These are phyloP conservation scores for Monilinia fructicola DNA, from an alignment of 2,329 filamentous ascomycete species.

Conservation along the genomic window DNA sequence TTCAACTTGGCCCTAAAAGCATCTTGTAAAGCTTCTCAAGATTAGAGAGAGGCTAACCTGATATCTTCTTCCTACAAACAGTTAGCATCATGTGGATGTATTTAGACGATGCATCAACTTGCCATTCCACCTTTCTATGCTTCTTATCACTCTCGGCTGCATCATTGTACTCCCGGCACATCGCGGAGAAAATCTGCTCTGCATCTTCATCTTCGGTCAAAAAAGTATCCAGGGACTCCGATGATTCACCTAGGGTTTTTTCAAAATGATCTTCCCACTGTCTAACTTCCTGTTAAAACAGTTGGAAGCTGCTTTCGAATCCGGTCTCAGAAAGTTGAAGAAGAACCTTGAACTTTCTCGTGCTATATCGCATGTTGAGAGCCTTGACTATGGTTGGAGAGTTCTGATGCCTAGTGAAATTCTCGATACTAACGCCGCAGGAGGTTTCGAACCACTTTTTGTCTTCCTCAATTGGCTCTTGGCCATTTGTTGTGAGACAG, in stretches of 20 bases:
- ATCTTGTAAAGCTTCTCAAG: not conserved
- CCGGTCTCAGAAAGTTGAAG: too few species aligned
- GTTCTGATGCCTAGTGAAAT: not conserved
- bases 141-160: not conserved
- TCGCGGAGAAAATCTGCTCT: not conserved
- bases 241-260: not conserved
- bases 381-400: not conserved
- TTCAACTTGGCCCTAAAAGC: not conserved
- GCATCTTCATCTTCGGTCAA: not conserved
- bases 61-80: not conserved
- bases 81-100: not conserved
- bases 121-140: not conserved
- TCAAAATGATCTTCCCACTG: not conserved
- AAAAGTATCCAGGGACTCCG: not conserved
- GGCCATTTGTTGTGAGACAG: not conserved
- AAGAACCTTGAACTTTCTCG: not conserved
- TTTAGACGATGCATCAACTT: not conserved
- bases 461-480: not conserved
- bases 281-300: not conserved
- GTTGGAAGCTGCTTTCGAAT: not conserved
- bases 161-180: not conserved
- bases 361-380: not conserved
- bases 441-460: not conserved
- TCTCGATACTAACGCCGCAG: not conserved
- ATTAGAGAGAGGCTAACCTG: not conserved